Evolutionary conservation across 1,284 basidiomycete species (phyloP), one percentile per base, ranked within the genome.

Genomic region (Cutaneotrichosporon cutaneum): DNA sequence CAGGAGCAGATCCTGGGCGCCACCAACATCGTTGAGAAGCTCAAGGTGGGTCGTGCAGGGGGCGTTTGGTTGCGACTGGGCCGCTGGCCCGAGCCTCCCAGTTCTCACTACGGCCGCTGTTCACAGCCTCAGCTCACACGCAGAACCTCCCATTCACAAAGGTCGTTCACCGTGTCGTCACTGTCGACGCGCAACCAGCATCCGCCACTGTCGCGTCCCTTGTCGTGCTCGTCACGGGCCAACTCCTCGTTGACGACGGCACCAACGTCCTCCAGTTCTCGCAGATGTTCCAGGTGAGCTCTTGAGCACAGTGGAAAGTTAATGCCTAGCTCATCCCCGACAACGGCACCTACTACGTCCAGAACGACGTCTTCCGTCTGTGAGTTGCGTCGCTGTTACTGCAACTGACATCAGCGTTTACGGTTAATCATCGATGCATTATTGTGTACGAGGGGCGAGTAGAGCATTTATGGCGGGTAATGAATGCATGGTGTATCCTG

Each of bases 341-440:
- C 24, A 85, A 82, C 18, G 78, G 73, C 30, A 86, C 85, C 69
- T 97, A 91, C 84, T 97, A 88, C 77, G 90, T 97, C 88, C 83
- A 84, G 76, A 94, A 94, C 79, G 90, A 94, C 78, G 86, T 94
- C 68, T 94, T 94, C 89, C 88, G 90, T 74, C 86, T 94, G 79
- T 81, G 58, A 69, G 77, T 73, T 5, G 26, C 10, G 14, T 6
- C n/a, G 13, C 14, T 7, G 8, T 14, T 18, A 21, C n/a, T 21
- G 22, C 8, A 21, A 18, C 56, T 58, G 26, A 59, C 51, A 21
- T 21, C 58, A 59, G 50, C 30, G 48, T 52, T 14, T 54, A 59
- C 51, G 58, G 51, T 18, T 59, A 53, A 54, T 54, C 35, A 16
- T 26, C 48, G 22, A 11, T 4, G 33, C 18, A 33, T 33, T 13